Conservation (phyloP, 75 land plant species). For the Pinus tabuliformis region DNA sequence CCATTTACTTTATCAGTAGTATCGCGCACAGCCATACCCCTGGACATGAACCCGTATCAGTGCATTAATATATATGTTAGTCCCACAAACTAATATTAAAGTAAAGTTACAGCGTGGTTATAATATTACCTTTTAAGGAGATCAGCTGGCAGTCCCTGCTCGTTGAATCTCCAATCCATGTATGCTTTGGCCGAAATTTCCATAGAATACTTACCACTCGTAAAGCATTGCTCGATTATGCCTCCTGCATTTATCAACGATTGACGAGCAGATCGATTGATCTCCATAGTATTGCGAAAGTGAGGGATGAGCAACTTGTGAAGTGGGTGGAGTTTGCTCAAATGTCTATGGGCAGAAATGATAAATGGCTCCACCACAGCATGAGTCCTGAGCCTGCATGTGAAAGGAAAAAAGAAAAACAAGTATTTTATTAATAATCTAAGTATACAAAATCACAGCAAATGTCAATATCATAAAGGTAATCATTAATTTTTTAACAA, state of each 20-base stretch:
- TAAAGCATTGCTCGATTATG: constrained; percentile 52
- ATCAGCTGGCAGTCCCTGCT: constrained; percentile 64
- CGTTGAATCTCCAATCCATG: constrained; percentile 61
- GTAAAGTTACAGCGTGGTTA: too few species aligned
- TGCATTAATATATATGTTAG: too few species aligned
- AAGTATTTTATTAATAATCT: background rate
- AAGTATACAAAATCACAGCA: too few species aligned
- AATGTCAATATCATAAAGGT: too few species aligned
- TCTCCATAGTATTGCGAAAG: constrained; percentile 72
- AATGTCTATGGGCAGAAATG: constrained; percentile 64
- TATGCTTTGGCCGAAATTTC: constrained; percentile 61
- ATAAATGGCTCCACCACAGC: constrained; percentile 69
- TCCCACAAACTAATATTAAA: too few species aligned
- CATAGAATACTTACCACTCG: constrained; percentile 31
- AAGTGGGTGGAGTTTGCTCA: constrained; percentile 72
- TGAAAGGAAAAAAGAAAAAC: background rate
- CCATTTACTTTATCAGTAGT: constrained; percentile 20
- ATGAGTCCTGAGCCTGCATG: constrained; percentile 50
- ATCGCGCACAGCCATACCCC: constrained; percentile 64
- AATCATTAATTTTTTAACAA: too few species aligned
- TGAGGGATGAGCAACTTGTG: constrained; percentile 66
- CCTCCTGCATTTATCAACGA: constrained; percentile 54
- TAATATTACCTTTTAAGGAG: constrained; percentile 35
- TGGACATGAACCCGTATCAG: background rate
- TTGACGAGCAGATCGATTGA: constrained; percentile 58